Percentiles rank a stretch among this genome's conserved stretches.
Evolutionary conservation across 352 stramenopile species (phyloP).

Genomic region (Globisporangium radiosum): DNA sequence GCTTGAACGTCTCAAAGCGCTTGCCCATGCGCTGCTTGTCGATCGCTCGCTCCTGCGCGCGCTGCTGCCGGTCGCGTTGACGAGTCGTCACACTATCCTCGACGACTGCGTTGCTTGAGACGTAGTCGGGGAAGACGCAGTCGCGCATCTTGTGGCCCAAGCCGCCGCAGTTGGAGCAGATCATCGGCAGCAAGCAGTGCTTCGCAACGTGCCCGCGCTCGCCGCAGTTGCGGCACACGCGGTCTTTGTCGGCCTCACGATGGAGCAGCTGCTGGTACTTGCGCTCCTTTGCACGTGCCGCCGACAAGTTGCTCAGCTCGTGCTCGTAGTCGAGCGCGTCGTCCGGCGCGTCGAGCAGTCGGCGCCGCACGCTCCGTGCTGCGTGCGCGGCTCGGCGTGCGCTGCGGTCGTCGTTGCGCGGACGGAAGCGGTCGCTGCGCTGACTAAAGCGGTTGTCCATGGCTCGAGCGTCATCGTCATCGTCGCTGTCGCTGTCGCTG

Average conservation of each 20-base stretch:
- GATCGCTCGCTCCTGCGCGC: constrained; percentile 13
- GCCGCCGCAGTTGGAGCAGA: constrained; percentile 76
- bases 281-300: constrained; percentile 34
- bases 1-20: constrained; percentile 43
- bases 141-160: constrained; percentile 47
- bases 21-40: constrained; percentile 28
- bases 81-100: not conserved
- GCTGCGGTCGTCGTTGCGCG: constrained; percentile 1
- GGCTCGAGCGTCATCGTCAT: constrained; percentile 8
- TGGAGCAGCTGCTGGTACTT: constrained; percentile 60
- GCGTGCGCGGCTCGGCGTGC: constrained; percentile 3
- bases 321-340: constrained; percentile 70
- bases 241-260: constrained; percentile 48
- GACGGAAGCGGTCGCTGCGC: not conserved
- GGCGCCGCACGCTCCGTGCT: constrained; percentile 13
- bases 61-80: constrained; percentile 11
- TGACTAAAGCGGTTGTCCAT: not conserved
- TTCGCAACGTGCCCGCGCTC: constrained; percentile 56
- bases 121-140: constrained; percentile 34
- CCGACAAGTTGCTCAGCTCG: constrained; percentile 44
- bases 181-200: constrained; percentile 67
- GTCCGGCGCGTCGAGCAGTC: constrained; percentile 16
- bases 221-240: constrained; percentile 71
- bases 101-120: constrained; percentile 19
- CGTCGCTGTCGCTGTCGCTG: constrained; percentile 10